These are phyloP conservation scores for Teratosphaeria viscida DNA, from an alignment of 2,329 filamentous ascomycete genomes.

Conservation along the genomic window DNA sequence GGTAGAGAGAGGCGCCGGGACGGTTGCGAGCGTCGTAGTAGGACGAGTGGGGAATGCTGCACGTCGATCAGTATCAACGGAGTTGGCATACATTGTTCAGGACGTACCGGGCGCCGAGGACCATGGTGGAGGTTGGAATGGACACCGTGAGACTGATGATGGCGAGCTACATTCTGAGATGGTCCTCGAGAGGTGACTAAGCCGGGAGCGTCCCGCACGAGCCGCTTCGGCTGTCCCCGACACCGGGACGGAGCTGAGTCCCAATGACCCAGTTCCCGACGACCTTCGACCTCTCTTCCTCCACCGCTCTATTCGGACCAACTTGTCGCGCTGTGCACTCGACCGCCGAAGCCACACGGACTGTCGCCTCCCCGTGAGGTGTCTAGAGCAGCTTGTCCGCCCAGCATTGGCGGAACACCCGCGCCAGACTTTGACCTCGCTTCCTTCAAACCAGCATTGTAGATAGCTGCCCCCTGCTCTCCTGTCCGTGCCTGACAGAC, in stretches of 20 bases:
- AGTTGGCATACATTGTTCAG: neutral
- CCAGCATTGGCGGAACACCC: neutral
- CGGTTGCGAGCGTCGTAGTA: constrained; percentile 88
- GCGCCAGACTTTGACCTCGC: neutral
- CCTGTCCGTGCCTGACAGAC: neutral
- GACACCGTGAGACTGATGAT: neutral
- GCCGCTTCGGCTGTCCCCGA: neutral
- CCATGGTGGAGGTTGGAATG: constrained; percentile 1
- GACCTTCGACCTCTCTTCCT: neutral
- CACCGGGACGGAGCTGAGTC: neutral
- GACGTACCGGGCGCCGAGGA: constrained; percentile 5
- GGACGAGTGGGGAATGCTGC: constrained; percentile 55
- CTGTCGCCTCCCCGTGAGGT: neutral
- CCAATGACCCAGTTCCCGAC: neutral
- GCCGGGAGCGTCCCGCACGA: neutral
- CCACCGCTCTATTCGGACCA: neutral
- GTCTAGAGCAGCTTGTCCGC: neutral
- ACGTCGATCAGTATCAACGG: neutral
- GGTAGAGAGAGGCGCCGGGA: constrained; percentile 79
- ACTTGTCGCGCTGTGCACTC: neutral
- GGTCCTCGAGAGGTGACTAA: neutral
- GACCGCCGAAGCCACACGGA: neutral
- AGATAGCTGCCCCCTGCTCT: constrained; percentile 1
- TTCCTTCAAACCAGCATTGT: neutral
- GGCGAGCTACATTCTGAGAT: neutral